A percentile compares a stretch with the other conserved stretches of the same genome.
Conservation (phyloP, 225 moss, liverwort and hornwort species). For the Pseudoscleropodium purum region DNA sequence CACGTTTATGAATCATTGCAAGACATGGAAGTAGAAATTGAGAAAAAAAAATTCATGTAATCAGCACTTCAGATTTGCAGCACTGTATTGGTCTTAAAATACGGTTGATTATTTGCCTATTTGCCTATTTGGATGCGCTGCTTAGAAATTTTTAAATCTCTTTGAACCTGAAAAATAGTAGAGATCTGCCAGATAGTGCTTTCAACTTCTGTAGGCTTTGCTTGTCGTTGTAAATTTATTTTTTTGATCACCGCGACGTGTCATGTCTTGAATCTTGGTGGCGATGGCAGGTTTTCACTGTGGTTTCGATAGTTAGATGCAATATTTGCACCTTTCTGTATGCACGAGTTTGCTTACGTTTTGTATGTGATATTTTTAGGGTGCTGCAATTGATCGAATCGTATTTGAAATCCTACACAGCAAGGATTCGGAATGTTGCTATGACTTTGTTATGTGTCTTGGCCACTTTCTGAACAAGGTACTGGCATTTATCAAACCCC, state of each 20-base stretch:
- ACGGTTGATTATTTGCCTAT: background rate
- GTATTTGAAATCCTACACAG: constrained; percentile 63
- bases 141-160: background rate
- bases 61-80: background rate
- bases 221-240: background rate
- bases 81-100: background rate
- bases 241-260: background rate
- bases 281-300: background rate
- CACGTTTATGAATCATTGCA: background rate
- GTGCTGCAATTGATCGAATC: constrained; percentile 88
- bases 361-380: constrained; percentile 27
- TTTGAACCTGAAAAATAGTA: background rate
- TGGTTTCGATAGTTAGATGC: background rate
- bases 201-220: background rate
- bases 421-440: constrained; percentile 34
- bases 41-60: background rate
- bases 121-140: background rate
- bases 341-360: background rate
- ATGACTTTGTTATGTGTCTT: constrained; percentile 83
- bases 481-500: background rate
- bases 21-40: background rate
- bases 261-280: background rate
- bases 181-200: background rate
- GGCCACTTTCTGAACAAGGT: constrained; percentile 89
- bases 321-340: background rate